A percentile compares a stretch with the other conserved stretches of the same genome.
Conservation (phyloP, 2,329 filamentous ascomycete genomes). For the Venturia effusa region DNA sequence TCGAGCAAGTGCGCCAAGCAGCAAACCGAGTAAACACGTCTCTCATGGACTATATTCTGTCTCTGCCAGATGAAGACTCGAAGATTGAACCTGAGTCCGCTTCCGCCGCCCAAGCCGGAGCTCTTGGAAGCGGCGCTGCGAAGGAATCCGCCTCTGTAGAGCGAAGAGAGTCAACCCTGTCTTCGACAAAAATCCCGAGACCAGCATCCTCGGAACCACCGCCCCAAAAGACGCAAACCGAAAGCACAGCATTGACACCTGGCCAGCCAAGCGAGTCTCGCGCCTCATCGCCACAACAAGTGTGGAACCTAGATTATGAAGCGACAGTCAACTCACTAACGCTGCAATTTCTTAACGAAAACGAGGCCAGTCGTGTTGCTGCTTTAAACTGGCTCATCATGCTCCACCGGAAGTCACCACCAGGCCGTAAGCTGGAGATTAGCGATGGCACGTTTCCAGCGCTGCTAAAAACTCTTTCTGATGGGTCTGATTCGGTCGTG, state of each 20-base stretch:
- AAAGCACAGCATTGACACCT: background rate
- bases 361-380: conserved; percentile 89
- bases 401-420: conserved; percentile 87
- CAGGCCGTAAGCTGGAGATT: conserved; percentile 54
- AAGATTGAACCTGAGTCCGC: conserved; percentile 29
- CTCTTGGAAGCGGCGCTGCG: conserved; percentile 28
- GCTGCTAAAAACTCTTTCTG: conserved; percentile 87
- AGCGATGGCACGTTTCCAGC: conserved; percentile 97
- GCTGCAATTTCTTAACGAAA: conserved; percentile 87
- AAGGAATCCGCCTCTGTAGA: conserved; percentile 17
- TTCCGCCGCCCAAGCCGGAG: conserved; percentile 28
- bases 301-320: conserved; percentile 77
- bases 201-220: background rate
- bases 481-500: conserved; percentile 90
- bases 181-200: conserved; percentile 12
- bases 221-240: background rate
- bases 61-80: conserved; percentile 56
- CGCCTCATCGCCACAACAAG: conserved; percentile 34
- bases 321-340: conserved; percentile 90
- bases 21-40: conserved; percentile 83
- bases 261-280: conserved; percentile 28
- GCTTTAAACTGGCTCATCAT: conserved; percentile 95
- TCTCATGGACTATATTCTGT: conserved; percentile 89
- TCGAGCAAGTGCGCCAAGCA: conserved; percentile 79
- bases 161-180: conserved; percentile 32